A percentile compares a stretch with the other conserved stretches of the same genome.
These are phyloP conservation scores for Huiozyma sinensis DNA, from an alignment of 805 yeast species.

Conservation along the genomic window DNA sequence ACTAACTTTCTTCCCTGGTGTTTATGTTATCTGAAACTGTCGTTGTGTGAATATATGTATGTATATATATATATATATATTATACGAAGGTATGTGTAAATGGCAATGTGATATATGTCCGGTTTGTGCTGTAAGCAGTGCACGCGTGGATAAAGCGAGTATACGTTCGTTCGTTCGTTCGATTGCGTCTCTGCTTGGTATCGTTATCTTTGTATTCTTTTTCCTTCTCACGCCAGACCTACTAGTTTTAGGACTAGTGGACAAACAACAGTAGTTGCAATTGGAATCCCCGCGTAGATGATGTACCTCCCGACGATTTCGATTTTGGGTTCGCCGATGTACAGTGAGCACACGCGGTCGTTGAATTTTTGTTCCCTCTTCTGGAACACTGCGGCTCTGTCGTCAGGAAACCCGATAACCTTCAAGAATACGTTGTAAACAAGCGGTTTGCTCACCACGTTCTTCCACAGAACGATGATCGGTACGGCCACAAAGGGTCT, in stretches of 20 bases:
- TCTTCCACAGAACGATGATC: constrained; percentile 63
- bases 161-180: too few relatives aligned
- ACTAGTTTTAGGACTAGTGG: constrained; percentile 15
- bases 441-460: constrained; percentile 50
- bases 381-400: constrained; percentile 17
- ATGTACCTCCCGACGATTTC: constrained; percentile 67
- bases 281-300: constrained; percentile 74
- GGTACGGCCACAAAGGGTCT: constrained; percentile 56
- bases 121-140: too few relatives aligned
- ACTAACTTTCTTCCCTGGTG: too few relatives aligned
- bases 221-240: constrained; percentile 1
- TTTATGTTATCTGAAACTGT: not conserved
- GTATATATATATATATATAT: not conserved
- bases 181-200: too few relatives aligned
- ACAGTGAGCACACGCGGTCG: constrained; percentile 34
- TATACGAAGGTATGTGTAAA: too few relatives aligned
- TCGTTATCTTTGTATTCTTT: not conserved
- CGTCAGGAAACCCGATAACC: constrained; percentile 11
- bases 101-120: too few relatives aligned
- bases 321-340: constrained; percentile 55
- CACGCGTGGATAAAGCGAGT: too few relatives aligned
- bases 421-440: constrained; percentile 38
- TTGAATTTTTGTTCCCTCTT: constrained; percentile 16
- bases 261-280: constrained; percentile 35
- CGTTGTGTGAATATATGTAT: not conserved